These are phyloP conservation scores for Boletus barrowsii DNA, from an alignment of 768 basidiomycete genomes.

Conservation along the genomic window DNA sequence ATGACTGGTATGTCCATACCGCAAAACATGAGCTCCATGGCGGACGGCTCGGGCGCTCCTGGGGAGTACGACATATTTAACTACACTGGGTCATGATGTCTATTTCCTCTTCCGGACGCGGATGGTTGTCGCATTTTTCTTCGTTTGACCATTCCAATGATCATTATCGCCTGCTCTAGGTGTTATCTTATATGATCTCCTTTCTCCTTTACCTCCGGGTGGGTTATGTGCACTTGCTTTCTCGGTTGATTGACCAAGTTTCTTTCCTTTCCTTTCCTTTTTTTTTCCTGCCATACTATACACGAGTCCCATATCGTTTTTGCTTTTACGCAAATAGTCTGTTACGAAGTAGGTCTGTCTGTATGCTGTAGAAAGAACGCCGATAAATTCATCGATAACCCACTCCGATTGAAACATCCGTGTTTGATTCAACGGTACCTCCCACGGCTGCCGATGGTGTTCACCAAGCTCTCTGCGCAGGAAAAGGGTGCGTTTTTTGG, in stretches of 20 bases:
- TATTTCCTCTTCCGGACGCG: slow-evolving; percentile 13
- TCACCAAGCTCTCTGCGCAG: slow-evolving; percentile 57
- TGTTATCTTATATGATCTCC: slow-evolving; percentile 20
- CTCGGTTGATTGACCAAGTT: slow-evolving; percentile 1
- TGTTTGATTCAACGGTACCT: background rate
- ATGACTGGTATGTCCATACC: slow-evolving; percentile 52
- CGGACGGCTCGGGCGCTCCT: slow-evolving; percentile 38
- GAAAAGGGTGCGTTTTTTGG: slow-evolving; percentile 84
- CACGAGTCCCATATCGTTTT: slow-evolving; percentile 15
- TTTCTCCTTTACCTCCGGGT: slow-evolving; percentile 1
- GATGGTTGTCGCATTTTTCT: slow-evolving; percentile 16
- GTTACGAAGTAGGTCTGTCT: slow-evolving; percentile 28
- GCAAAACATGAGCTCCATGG: slow-evolving; percentile 40
- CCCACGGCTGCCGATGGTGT: slow-evolving; percentile 52
- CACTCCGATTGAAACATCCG: background rate
- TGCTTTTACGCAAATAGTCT: slow-evolving; percentile 21
- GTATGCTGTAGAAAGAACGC: slow-evolving; percentile 30
- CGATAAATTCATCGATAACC: slow-evolving; percentile 8
- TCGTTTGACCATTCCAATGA: slow-evolving; percentile 16
- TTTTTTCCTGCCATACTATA: slow-evolving; percentile 18
- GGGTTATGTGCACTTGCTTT: background rate
- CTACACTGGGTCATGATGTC: slow-evolving; percentile 45
- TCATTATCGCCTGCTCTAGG: slow-evolving; percentile 26
- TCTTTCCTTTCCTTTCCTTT: background rate
- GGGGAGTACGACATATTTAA: slow-evolving; percentile 60